Base-by-base conservation (phyloP, 345 rosid species). In the Ceriops decandra region DNA sequence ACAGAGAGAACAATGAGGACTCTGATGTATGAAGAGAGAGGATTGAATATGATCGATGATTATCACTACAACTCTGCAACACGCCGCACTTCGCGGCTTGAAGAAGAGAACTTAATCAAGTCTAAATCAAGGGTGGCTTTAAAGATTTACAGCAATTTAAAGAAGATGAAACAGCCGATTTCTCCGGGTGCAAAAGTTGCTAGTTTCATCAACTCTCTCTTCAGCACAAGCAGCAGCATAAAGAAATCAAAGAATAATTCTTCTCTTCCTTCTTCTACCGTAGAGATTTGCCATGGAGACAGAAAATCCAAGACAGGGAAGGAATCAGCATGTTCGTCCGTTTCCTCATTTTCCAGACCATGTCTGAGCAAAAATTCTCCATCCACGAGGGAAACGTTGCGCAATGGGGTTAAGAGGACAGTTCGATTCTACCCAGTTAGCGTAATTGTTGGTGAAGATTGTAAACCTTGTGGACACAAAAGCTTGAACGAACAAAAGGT, bases 281-380 rank as follows among this genome's bases (percentile, higher is more conserved):
- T 68, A 59, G 72, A 54, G 27, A 70, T 77, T 46, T 57, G 63
- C 10, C 83, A 76, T 1, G 77, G 77, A 1, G 71, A 58, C 33
- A 69, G 74, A 49, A 65, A 77, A 26, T 35, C 67, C 24, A 85
- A 79, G 51, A 4, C 49, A 2, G 49, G 49, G 2, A 17, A 13
- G 49, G 19, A 42, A 13, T 83, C 88, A 2, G 86, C 74, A 5
- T 88, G 92, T 71, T 86, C 97, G 56, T 84, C 97, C 8, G 85
- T 87, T 65, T 79, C 95, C 33, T 91, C 97, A 4, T 84, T 84
- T 69, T 87, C 95, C 0, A 80, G 91, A 42, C 87, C 95, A 9
- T 87, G 92, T 68, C 54, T 88, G 63, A 88, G 86, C 81, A 84
- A 81, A 74, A 63, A 68, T 64, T 76, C 82, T 13, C 81, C 86